Base-by-base conservation (phyloP, 345 rosid genomes). In the Hibiscus tridactylites region DNA sequence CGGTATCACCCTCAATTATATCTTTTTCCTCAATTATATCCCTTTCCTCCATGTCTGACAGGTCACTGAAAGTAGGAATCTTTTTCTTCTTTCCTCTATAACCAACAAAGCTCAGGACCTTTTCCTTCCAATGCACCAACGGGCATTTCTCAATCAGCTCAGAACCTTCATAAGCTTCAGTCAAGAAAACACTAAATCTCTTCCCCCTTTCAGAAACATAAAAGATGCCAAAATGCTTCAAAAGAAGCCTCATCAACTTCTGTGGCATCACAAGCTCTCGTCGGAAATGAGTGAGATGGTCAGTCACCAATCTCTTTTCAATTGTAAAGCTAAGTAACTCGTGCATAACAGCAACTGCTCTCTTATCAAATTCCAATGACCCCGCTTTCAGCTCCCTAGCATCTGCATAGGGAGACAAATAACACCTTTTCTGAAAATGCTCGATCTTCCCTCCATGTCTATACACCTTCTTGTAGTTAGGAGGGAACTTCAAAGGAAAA, bases 141-240 rank as follows among this genome's bases (percentile, higher is more conserved):
- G 86, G 85, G 37, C 84, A 75, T 65, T 88, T 93, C 75, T 83
- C 83, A 66, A 89, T 82, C 73, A 91, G 88, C 74, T 89, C 88
- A 4, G 76, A 72, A 15, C 90, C 91, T 59, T 93, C 83, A 65
- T 88, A 90, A 61, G 85, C 94, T 83, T 86, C 96, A 15, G 86
- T 93, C 74, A 93, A 81, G 79, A 85, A 93, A 75, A 87, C 97
- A 56, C 96, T 89, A 72, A 91, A 89, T 72, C 97, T 88, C 81
- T 91, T 93, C 47, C 98, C 98, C 74, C 97, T 88, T 80, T 91
- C 97, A 0, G 94, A 91, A 65, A 93, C 98, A 63, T 93, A 91
- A 79, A 93, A 91, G 68, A 91, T 86, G 72, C 96, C 93, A 52
- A 89, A 71, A 83, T 93, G 98, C 82, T 93, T 93, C 74, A 93